Conservation (phyloP, 176 grass and related monocot genomes). For the Aegilops speltoides region DNA sequence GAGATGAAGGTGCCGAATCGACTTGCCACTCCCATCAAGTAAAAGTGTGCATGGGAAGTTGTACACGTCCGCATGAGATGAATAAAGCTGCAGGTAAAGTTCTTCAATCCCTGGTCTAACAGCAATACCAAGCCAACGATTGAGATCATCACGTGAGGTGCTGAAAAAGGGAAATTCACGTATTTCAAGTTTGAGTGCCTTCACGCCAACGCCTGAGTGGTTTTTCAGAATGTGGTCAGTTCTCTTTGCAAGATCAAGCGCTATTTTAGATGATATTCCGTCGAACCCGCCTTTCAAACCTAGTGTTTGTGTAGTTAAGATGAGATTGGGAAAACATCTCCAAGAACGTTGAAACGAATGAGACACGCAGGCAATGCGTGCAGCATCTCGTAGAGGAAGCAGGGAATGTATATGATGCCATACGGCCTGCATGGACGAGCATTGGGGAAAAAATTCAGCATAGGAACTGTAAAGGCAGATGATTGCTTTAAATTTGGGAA, state of each 20-base stretch:
- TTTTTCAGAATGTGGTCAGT: not conserved
- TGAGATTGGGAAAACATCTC: not conserved
- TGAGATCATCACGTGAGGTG: not conserved
- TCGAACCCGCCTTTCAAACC: not conserved
- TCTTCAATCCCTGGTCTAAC: constrained; percentile 8
- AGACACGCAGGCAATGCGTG: constrained; percentile 8
- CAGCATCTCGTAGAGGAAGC: not conserved
- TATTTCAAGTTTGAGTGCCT: not conserved
- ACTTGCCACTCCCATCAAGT: not conserved
- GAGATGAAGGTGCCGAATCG: not conserved
- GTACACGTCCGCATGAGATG: not conserved
- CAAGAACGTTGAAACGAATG: not conserved
- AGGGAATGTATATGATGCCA: constrained; percentile 4
- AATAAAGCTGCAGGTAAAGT: not conserved
- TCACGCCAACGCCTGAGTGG: not conserved
- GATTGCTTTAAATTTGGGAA: not conserved
- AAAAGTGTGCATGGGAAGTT: not conserved
- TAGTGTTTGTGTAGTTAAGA: not conserved
- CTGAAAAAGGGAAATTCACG: not conserved
- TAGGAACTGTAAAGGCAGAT: not conserved
- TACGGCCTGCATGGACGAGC: not conserved
- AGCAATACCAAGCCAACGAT: not conserved
- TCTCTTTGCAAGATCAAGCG: not conserved
- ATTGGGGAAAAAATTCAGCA: not conserved
- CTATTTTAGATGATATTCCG: not conserved